Evolutionary conservation across 768 basidiomycete species (phyloP).

Genomic region (Naganishia friedmannii): DNA sequence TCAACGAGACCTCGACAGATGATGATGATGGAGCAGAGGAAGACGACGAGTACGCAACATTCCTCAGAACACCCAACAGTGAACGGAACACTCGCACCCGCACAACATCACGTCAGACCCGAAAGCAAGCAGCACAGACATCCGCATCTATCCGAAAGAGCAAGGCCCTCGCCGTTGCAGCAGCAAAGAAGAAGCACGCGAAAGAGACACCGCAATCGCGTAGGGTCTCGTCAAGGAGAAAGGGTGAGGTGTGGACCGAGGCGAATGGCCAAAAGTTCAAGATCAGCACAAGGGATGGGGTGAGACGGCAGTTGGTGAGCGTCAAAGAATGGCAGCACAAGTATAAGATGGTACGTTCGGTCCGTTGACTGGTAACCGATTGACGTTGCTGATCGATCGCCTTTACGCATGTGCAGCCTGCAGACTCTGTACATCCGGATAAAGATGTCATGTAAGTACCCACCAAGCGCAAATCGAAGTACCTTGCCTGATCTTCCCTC

Average conservation of each 20-base stretch:
- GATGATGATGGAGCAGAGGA: neutral
- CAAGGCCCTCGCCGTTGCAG: neutral
- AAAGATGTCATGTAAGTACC: neutral
- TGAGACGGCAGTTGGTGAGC: neutral
- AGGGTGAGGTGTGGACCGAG: neutral
- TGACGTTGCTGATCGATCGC: neutral
- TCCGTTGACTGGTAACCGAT: neutral
- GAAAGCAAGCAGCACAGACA: neutral
- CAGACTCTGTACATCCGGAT: neutral
- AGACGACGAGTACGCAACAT: neutral
- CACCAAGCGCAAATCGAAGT: neutral
- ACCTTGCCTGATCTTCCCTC: neutral
- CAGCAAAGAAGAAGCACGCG: neutral
- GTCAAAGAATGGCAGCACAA: slow-evolving; percentile 11
- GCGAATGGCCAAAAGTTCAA: neutral
- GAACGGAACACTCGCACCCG: too few species aligned
- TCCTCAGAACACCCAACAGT: too few species aligned
- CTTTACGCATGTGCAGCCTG: neutral
- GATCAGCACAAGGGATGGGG: slow-evolving; percentile 6
- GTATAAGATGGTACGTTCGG: slow-evolving; percentile 2
- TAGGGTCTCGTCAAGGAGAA: too few species aligned
- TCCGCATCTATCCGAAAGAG: neutral
- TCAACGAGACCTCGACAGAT: neutral
- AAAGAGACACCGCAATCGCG: neutral
- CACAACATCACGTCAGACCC: neutral